Evolutionary conservation across 1,139 yeast species (phyloP).

Genomic region (Saccharomyces pastorianus): DNA sequence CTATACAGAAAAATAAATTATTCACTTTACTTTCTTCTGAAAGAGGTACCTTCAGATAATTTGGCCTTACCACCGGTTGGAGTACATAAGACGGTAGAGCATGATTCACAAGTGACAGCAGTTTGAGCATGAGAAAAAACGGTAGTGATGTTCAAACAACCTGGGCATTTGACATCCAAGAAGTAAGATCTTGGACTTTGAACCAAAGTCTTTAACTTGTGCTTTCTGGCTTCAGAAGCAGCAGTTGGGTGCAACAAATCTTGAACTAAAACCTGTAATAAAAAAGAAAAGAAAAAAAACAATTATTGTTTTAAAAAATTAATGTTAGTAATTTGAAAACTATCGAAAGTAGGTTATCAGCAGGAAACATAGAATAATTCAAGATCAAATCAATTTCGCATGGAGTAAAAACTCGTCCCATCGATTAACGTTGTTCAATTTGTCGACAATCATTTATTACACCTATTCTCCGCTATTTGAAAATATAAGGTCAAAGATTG

Average conservation of each 20-base stretch:
- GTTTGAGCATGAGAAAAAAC: slow-evolving; percentile 99
- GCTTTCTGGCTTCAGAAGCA: slow-evolving; percentile 92
- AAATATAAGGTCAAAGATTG: no score
- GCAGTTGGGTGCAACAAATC: slow-evolving; percentile 97
- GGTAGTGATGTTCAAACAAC: slow-evolving; percentile 97
- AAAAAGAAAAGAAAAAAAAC: slow-evolving; percentile 3
- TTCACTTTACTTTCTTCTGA: slow-evolving; percentile 70
- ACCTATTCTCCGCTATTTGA: no score
- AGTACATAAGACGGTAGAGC: slow-evolving; percentile 96
- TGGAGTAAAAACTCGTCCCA: no score
- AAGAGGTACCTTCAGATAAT: slow-evolving; percentile 98
- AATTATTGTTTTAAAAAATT: slow-evolving; percentile 5
- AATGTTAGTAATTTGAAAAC: slow-evolving; percentile 15
- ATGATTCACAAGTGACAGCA: slow-evolving; percentile 97
- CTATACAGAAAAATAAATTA: neutral
- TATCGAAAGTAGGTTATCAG: neutral
- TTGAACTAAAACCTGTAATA: slow-evolving; percentile 78
- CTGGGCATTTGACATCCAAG: slow-evolving; percentile 99
- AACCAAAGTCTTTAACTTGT: slow-evolving; percentile 95
- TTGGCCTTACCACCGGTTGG: slow-evolving; percentile 99
- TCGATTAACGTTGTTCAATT: no score
- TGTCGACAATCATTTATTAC: no score
- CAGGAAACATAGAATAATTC: no score
- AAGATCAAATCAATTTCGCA: no score
- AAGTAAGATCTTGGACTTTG: slow-evolving; percentile 97